Evolutionary conservation across 352 stramenopile species (phyloP), one percentile per base, ranked within the genome.

Genomic region (Hyaloperonospora arabidopsidis): DNA sequence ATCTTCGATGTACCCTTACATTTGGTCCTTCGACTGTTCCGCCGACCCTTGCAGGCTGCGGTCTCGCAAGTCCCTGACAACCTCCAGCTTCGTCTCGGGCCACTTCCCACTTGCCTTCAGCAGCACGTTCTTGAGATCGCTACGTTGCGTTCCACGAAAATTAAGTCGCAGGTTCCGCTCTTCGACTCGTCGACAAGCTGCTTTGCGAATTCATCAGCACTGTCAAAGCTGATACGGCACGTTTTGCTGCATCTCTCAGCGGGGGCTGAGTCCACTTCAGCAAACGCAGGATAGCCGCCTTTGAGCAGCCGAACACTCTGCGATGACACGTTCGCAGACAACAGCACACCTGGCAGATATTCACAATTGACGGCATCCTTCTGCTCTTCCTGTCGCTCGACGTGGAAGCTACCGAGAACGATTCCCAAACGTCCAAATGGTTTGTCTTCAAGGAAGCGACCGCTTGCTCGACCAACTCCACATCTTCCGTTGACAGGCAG

Each of bases 351-450:
- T 0, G 14, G 28, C 1, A 68, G 18, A 32, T 8, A 41, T 41
- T 15, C n/a, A 15, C 35, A 41, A 15, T 15, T 11, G 12, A 41
- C 35, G 19, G 77, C 73, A 52, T 89, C 79, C 12, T 86, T 68
- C 35, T 65, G 46, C 11, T 84, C 63, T 28, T 80, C 68, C 35
- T 87, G 69, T 48, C 74, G 45, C n/a, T 83, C 63, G 18, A 73
- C 63, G 52, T 70, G 54, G 65, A 86, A 67, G 73, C 49, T 13
- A 73, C 67, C 18, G 63, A 73, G 45, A 65, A 68, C 21, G 68
- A 66, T 18, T 45, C 68, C 64, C 65, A 85, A 19, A 61, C 63
- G 34, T 74, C 61, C 55, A 71, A 60, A 25, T 66, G 61, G 45
- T 39, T 63, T 2, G 50, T 61, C 12, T 52, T 54, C 44, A 70